Base-by-base conservation (phyloP, 768 basidiomycete species). In the Boletus rubescentipes region DNA sequence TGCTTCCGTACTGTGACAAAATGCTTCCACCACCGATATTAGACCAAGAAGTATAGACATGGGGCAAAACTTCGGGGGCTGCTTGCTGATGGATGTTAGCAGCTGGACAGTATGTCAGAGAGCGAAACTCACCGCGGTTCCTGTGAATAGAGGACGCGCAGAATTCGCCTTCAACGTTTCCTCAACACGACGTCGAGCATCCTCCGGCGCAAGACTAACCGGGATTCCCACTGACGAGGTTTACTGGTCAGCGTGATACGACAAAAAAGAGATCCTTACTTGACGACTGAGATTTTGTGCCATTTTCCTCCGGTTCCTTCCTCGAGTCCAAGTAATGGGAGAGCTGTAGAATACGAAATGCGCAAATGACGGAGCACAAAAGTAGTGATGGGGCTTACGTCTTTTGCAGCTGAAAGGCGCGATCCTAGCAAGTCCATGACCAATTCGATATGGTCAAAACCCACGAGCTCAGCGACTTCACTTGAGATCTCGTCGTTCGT, bases 371-470 rank as follows among this genome's bases (percentile, higher is more conserved):
- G 9, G 2, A 37, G 16, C 21, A 45, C 12, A 8, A 4, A 34
- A 46, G 30, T 1, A 21, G n/a, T n/a, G n/a, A 40, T 30, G 9
- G 31, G 20, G 36, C 74, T 60, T 58, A 88, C 89, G 68, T 85
- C 74, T 59, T 74, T 59, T 29, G 71, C 74, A 31, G 87, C 64
- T 1, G 68, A 64, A 8, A 60, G 56, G 20, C 94, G 83, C 30
- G 83, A 76, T 16, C 74, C 65, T 2, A 97, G 69, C 26, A 97
- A 78, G 38, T 89, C 81, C 72, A 80, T 81, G 9, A 88, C 83
- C 32, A 93, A 73, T 26, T 91, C 91, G 44, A 98, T 83, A 16
- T 87, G 81, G 46, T 96, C 90, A 66, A 86, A 91, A 3, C 94
- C 96, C 43, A 95, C 67, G 10, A 91, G 73, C 55, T 97, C 94